Conservation (phyloP, 495 filamentous ascomycete genomes). For the Annulohypoxylon maeteangense region DNA sequence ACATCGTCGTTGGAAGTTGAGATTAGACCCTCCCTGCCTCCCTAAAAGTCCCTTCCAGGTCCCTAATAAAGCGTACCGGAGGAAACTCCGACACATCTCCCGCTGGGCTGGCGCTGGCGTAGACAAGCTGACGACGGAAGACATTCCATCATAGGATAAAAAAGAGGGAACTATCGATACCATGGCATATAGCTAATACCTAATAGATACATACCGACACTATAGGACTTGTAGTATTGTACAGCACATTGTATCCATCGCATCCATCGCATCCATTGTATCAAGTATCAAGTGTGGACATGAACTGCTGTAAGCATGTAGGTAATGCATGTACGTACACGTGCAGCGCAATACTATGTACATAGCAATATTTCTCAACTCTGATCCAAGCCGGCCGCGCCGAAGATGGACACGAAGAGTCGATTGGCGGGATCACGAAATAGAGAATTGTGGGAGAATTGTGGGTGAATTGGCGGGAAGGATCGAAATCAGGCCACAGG, state of each 20-base stretch:
- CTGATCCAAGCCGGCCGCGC: conserved; percentile 13
- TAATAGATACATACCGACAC: not conserved
- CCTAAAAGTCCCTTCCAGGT: not conserved
- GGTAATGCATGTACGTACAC: conserved; percentile 11
- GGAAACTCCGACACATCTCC: conserved; percentile 15
- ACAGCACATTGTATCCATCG: not conserved
- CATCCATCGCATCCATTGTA: not conserved
- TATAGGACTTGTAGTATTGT: not conserved
- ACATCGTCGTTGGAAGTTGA: not conserved
- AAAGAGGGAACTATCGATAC: not conserved
- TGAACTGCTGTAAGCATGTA: conserved; percentile 6
- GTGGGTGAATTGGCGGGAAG: conserved; percentile 29
- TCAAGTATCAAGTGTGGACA: conserved; percentile 1
- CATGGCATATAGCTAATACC: not conserved
- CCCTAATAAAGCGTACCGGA: conserved; percentile 2
- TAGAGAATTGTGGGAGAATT: conserved; percentile 7
- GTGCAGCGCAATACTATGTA: conserved; percentile 7
- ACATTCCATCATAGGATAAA: not conserved
- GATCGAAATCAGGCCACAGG: conserved; percentile 35
- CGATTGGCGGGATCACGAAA: conserved; percentile 18
- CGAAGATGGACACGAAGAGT: conserved; percentile 5
- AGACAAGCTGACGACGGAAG: conserved; percentile 10
- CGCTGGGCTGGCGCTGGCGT: not conserved
- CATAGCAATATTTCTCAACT: not conserved
- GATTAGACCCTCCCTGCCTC: not conserved